Evolutionary conservation across 192 early-diverging fungal species (phyloP).

Genomic region (Linnemannia elongata): DNA sequence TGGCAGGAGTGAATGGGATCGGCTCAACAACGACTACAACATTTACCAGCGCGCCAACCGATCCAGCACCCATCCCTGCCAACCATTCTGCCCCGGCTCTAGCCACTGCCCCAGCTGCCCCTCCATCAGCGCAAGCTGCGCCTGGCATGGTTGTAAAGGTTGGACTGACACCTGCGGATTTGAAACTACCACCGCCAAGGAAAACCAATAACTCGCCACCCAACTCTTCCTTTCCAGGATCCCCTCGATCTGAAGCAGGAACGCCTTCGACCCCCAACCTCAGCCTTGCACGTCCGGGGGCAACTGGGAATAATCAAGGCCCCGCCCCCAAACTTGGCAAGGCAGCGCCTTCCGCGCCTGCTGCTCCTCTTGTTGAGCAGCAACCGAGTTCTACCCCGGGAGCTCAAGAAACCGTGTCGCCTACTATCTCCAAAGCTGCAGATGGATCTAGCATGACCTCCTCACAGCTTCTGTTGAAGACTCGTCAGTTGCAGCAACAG

Average conservation of each 20-base stretch:
- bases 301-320: not conserved
- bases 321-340: constrained; percentile 18
- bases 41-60: not conserved
- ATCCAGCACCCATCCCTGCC: not conserved
- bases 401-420: not conserved
- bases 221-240: constrained; percentile 26
- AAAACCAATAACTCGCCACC: constrained; percentile 45
- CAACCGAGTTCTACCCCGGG: not conserved
- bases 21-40: not conserved
- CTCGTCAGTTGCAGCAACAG: constrained; percentile 12
- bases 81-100: not conserved
- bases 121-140: not conserved
- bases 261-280: constrained; percentile 13
- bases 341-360: not conserved
- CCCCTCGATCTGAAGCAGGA: constrained; percentile 28
- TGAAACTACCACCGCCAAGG: constrained; percentile 42
- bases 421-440: not conserved
- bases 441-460: constrained; percentile 17
- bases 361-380: not conserved
- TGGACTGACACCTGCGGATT: constrained; percentile 44
- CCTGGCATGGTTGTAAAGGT: constrained; percentile 21
- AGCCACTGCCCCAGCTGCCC: not conserved
- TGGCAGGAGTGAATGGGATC: not conserved
- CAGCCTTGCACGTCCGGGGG: not conserved
- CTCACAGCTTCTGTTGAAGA: constrained; percentile 24